Evolutionary conservation across 139 green algal species (phyloP).

Genomic region (Spirogloea muscicola): DNA sequence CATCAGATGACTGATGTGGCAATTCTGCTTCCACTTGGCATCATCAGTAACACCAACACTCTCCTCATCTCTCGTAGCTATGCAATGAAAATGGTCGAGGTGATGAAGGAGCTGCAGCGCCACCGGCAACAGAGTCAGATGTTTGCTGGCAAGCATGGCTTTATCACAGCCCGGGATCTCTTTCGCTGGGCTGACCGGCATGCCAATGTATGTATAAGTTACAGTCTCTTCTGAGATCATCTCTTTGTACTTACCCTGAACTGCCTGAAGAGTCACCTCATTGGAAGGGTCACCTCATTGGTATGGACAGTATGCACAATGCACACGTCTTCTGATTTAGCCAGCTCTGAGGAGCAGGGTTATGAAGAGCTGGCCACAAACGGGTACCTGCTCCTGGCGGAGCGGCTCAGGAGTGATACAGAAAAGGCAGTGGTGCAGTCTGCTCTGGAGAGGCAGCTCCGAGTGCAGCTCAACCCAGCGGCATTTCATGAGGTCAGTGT

Average conservation of each 20-base stretch:
- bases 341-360: constrained; percentile 16
- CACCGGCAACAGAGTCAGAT: constrained; percentile 55
- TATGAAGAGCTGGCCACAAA: constrained; percentile 85
- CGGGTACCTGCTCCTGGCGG: constrained; percentile 84
- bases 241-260: too few species aligned
- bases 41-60: background rate
- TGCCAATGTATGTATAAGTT: constrained; percentile 61
- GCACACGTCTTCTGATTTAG: too few species aligned
- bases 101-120: constrained; percentile 88
- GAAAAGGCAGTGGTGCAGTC: constrained; percentile 69
- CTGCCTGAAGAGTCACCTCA: too few species aligned
- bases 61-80: constrained; percentile 54
- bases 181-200: constrained; percentile 83
- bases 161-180: constrained; percentile 94
- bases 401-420: constrained; percentile 52
- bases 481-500: too few species aligned
- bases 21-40: background rate
- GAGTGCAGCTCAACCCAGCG: constrained; percentile 70
- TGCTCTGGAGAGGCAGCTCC: constrained; percentile 60
- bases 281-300: too few species aligned
- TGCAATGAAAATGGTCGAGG: constrained; percentile 78
- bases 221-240: too few species aligned
- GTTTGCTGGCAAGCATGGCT: constrained; percentile 81
- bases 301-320: too few species aligned
- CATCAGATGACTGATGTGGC: background rate